phyloP scores from a whole-genome alignment of 108 stramenopile species.

The Cylindrotheca fusiformis region DNA sequence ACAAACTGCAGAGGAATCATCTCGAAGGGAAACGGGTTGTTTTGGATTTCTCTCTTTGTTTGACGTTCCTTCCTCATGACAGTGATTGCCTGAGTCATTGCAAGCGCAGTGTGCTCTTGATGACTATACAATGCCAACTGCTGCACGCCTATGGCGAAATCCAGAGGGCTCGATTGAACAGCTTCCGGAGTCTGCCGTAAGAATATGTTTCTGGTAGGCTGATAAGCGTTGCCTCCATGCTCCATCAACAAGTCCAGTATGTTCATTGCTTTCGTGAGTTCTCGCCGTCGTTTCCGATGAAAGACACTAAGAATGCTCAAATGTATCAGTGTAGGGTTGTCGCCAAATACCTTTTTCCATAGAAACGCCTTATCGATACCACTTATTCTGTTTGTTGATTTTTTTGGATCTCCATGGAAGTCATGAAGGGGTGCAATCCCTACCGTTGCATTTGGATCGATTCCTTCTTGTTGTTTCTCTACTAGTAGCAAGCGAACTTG shows the following conservation, averaged over 20 bases:
- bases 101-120: not conserved
- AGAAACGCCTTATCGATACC: constrained; percentile 13
- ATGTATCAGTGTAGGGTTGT: constrained; percentile 13
- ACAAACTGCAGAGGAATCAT: no score
- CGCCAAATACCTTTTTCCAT: constrained; percentile 11
- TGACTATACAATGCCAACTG: not conserved
- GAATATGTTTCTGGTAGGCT: not conserved
- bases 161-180: constrained; percentile 6
- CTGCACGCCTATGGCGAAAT: constrained; percentile 10
- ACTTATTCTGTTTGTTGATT: not conserved
- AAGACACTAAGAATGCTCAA: constrained; percentile 11
- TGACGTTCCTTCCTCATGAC: not conserved
- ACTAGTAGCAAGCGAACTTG: not conserved
- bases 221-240: not conserved
- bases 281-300: constrained; percentile 5
- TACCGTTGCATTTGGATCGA: not conserved
- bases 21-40: not conserved
- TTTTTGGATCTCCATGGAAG: not conserved
- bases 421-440: not conserved
- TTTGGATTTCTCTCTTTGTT: not conserved
- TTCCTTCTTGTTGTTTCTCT: not conserved
- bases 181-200: not conserved
- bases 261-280: constrained; percentile 1
- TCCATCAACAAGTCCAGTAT: constrained; percentile 7
- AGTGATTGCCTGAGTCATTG: not conserved